Conservation (phyloP, 441 rosid species). For the Erodium texanum region DNA sequence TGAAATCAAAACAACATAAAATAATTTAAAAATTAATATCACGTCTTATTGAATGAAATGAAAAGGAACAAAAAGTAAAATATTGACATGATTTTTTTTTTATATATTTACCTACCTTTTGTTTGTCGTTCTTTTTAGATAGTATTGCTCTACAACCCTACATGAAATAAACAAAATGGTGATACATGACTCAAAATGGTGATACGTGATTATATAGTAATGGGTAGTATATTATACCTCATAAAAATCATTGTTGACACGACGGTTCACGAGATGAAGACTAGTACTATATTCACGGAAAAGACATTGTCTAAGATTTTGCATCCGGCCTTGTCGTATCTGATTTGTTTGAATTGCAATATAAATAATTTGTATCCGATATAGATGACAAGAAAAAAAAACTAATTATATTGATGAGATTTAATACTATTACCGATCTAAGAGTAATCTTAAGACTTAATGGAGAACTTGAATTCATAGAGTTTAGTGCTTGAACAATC, state of each 20-base stretch:
- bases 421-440: slow-evolving; percentile 22
- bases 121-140: slow-evolving; percentile 25
- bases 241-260: slow-evolving; percentile 19
- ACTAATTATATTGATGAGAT: neutral
- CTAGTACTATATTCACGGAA: slow-evolving; percentile 18
- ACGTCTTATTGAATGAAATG: too few relatives aligned
- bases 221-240: slow-evolving; percentile 18
- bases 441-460: slow-evolving; percentile 30
- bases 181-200: too few relatives aligned
- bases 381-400: too few relatives aligned
- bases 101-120: slow-evolving; percentile 18
- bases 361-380: neutral
- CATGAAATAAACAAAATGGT: too few relatives aligned
- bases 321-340: slow-evolving; percentile 24
- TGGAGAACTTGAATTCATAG: slow-evolving; percentile 28
- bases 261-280: slow-evolving; percentile 15
- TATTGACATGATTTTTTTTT: too few relatives aligned
- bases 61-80: too few relatives aligned
- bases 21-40: too few relatives aligned
- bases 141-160: slow-evolving; percentile 29
- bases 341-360: neutral
- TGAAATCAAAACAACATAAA: too few relatives aligned
- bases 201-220: too few relatives aligned
- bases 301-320: slow-evolving; percentile 22
- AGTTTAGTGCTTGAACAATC: slow-evolving; percentile 25